Evolutionary conservation across 768 basidiomycete species (phyloP).

Genomic region (Suillus clintonianus): DNA sequence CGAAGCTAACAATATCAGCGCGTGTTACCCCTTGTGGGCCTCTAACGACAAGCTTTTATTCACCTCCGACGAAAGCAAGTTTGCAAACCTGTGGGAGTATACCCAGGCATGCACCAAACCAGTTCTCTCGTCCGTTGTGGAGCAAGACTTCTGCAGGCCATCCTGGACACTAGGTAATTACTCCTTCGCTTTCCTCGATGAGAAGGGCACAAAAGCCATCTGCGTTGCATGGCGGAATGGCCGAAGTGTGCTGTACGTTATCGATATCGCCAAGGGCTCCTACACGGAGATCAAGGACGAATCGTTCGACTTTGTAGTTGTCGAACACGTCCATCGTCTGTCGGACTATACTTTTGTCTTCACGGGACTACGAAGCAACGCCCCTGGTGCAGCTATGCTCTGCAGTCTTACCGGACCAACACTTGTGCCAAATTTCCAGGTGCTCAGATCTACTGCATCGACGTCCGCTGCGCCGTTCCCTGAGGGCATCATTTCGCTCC

Average conservation of each 20-base stretch:
- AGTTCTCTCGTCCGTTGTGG: slow-evolving; percentile 33
- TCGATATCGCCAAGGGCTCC: slow-evolving; percentile 19
- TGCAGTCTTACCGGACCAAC: slow-evolving; percentile 9
- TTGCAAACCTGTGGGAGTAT: slow-evolving; percentile 46
- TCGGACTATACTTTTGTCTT: background rate
- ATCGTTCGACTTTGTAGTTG: background rate
- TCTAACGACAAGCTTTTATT: slow-evolving; percentile 57
- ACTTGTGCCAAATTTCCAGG: background rate
- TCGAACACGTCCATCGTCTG: background rate
- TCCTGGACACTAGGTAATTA: slow-evolving; percentile 19
- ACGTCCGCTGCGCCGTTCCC: slow-evolving; percentile 4
- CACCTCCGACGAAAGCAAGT: slow-evolving; percentile 58
- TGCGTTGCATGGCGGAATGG: slow-evolving; percentile 35
- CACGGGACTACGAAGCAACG: slow-evolving; percentile 4
- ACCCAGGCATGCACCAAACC: slow-evolving; percentile 18
- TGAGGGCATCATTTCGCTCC: slow-evolving; percentile 23
- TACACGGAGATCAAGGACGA: slow-evolving; percentile 1
- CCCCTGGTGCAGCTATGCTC: background rate
- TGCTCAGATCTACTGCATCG: slow-evolving; percentile 9
- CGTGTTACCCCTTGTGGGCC: slow-evolving; percentile 36
- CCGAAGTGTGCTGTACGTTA: slow-evolving; percentile 32
- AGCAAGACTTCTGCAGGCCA: slow-evolving; percentile 25
- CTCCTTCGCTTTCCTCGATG: slow-evolving; percentile 24
- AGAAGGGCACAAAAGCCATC: slow-evolving; percentile 19
- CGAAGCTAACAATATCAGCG: slow-evolving; percentile 42